These are phyloP conservation scores for Akanthomyces dipterigenus DNA, from an alignment of 2,329 filamentous ascomycete species.

Conservation along the genomic window DNA sequence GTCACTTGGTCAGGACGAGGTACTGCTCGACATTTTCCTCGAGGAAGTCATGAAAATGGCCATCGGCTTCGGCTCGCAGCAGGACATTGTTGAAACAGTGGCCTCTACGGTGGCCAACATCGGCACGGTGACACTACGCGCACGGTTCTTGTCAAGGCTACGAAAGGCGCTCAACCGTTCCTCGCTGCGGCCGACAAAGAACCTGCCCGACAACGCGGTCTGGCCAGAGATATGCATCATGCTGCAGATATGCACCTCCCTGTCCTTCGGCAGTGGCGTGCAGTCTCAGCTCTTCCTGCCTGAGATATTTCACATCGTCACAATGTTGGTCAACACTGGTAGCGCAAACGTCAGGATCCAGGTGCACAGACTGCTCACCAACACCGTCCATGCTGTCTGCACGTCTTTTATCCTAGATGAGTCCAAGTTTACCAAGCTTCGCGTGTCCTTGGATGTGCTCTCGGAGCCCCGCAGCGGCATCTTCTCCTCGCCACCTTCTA, in stretches of 20 bases:
- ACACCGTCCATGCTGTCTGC: conserved; percentile 61
- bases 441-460: conserved; percentile 49
- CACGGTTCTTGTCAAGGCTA: conserved; percentile 58
- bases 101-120: conserved; percentile 58
- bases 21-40: conserved; percentile 58
- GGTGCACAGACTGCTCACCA: conserved; percentile 58
- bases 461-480: conserved; percentile 54
- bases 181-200: conserved; percentile 58
- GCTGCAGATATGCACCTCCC: conserved; percentile 57
- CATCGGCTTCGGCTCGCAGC: conserved; percentile 48
- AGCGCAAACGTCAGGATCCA: conserved; percentile 47
- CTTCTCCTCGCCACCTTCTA: conserved; percentile 41
- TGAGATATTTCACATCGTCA: conserved; percentile 64
- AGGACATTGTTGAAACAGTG: conserved; percentile 53
- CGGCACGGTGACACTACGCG: conserved; percentile 57
- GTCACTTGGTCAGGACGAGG: conserved; percentile 56
- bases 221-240: conserved; percentile 65
- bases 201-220: conserved; percentile 59
- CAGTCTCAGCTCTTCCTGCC: conserved; percentile 63
- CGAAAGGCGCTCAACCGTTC: conserved; percentile 62
- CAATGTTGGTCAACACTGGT: conserved; percentile 63
- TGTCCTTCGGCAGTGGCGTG: conserved; percentile 61
- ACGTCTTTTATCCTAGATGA: conserved; percentile 60
- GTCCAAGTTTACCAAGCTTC: conserved; percentile 46
- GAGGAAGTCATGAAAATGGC: conserved; percentile 62